These are phyloP conservation scores for Hericium erinaceus DNA, from an alignment of 768 basidiomycete species.

Conservation along the genomic window DNA sequence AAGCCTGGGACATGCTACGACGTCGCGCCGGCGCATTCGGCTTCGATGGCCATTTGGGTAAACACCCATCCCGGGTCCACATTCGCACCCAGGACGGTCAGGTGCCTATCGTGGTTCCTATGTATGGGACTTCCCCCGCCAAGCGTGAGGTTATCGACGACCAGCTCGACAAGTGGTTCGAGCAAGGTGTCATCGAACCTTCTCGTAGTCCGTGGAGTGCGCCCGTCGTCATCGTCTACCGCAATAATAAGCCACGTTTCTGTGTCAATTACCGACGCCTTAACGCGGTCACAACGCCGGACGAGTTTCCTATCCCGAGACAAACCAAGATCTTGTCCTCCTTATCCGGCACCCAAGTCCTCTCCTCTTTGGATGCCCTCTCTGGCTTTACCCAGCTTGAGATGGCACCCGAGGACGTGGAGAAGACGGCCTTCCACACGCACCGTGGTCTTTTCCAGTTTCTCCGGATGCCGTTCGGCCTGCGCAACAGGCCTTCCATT, in stretches of 20 bases:
- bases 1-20: slow-evolving; percentile 2
- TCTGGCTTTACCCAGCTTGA: no score
- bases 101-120: no score
- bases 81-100: no score
- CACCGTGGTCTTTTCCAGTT: slow-evolving; percentile 30
- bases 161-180: neutral
- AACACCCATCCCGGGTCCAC: no score
- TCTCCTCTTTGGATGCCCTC: no score
- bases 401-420: slow-evolving; percentile 24
- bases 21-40: neutral
- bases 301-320: slow-evolving; percentile 22
- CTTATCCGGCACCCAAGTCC: neutral
- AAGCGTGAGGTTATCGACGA: no score
- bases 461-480: slow-evolving; percentile 29
- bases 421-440: slow-evolving; percentile 20
- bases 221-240: no score
- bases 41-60: no score
- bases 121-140: no score
- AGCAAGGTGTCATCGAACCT: neutral
- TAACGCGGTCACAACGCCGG: neutral
- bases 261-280: no score
- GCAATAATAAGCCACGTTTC: no score
- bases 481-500: slow-evolving; percentile 23
- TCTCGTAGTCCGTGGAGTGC: no score
- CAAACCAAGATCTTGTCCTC: slow-evolving; percentile 17